A percentile compares a stretch with the other conserved stretches of the same genome.
These are phyloP conservation scores for Prunus mongolica DNA, from an alignment of 306 rosid genomes.

Conservation along the genomic window DNA sequence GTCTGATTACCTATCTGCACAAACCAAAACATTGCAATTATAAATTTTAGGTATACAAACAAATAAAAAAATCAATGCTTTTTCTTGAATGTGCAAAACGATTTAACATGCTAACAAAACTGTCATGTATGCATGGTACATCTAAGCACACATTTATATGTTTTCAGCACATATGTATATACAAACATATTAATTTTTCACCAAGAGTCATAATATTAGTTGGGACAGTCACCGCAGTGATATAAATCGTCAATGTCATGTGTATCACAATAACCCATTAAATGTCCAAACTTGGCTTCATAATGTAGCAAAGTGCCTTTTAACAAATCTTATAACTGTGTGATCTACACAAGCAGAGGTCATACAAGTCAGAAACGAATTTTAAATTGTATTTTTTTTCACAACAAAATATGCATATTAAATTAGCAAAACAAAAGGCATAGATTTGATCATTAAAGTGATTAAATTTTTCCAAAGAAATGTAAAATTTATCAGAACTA, in stretches of 20 bases:
- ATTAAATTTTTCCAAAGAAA: neutral
- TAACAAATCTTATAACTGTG: neutral
- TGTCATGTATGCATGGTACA: neutral
- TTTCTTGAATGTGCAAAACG: neutral
- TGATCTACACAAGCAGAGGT: neutral
- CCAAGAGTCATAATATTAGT: no score
- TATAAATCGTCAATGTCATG: neutral
- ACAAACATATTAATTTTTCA: neutral
- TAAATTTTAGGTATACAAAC: neutral
- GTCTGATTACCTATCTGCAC: conserved; percentile 31
- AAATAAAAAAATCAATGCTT: neutral
- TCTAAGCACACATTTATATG: no score
- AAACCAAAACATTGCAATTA: neutral
- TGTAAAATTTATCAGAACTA: neutral
- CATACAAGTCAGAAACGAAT: neutral
- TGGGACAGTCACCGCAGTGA: neutral
- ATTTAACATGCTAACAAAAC: neutral
- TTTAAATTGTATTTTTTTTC: neutral
- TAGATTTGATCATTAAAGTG: neutral
- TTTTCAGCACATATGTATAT: neutral
- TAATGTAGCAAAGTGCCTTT: neutral
- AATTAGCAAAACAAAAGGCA: neutral
- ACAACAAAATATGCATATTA: neutral
- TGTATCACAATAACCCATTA: neutral
- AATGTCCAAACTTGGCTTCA: neutral